These are phyloP conservation scores for Rutstroemia sp. DNA, from an alignment of 2,329 filamentous ascomycete species.

Conservation along the genomic window DNA sequence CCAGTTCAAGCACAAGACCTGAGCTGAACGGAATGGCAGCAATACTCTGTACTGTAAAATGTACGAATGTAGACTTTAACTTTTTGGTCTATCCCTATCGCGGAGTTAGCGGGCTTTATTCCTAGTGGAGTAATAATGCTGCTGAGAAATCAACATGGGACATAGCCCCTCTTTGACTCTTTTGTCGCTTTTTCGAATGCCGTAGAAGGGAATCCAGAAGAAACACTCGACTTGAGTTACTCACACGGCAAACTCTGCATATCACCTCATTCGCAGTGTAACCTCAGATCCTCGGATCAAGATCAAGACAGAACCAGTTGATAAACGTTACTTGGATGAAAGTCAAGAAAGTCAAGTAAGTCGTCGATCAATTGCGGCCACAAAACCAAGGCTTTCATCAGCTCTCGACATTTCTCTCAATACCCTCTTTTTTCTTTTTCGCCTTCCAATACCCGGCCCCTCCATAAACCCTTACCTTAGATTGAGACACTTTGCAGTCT, in stretches of 20 bases:
- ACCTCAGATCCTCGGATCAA: not conserved
- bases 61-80: not conserved
- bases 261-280: not conserved
- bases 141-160: conserved; percentile 6
- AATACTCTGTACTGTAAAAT: too few relatives aligned
- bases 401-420: not conserved
- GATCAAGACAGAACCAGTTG: too few relatives aligned
- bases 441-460: not conserved
- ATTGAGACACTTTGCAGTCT: not conserved
- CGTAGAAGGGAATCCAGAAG: too few relatives aligned
- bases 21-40: too few relatives aligned
- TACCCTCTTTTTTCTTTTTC: not conserved
- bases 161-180: not conserved
- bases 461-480: not conserved
- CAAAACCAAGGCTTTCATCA: not conserved
- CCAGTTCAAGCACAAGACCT: too few relatives aligned
- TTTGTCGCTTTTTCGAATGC: too few relatives aligned
- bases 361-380: not conserved
- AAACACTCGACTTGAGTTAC: not conserved
- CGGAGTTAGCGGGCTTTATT: conserved; percentile 1
- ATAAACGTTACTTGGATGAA: too few relatives aligned
- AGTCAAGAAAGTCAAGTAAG: too few relatives aligned
- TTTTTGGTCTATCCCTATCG: not conserved
- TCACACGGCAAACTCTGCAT: not conserved
- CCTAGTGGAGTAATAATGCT: not conserved